phyloP scores from a whole-genome alignment of 805 yeast species.

The Candida arabinofermentans region DNA sequence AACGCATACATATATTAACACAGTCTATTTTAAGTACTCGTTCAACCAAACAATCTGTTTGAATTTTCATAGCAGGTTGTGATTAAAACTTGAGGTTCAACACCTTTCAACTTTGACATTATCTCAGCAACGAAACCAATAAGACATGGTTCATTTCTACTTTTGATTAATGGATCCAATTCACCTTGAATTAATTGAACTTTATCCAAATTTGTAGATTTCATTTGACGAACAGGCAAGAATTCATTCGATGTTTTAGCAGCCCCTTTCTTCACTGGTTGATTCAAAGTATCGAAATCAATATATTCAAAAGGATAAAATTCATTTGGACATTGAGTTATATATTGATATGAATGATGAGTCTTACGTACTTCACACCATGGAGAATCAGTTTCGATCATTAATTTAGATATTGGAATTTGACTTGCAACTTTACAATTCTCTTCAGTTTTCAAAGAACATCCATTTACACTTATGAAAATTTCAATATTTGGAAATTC shows the following conservation, averaged over 20 bases:
- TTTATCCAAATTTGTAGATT: neutral
- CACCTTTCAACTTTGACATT: slow-evolving; percentile 46
- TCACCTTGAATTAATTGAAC: slow-evolving; percentile 45
- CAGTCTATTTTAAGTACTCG: too few relatives aligned
- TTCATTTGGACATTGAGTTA: slow-evolving; percentile 53
- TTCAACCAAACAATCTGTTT: slow-evolving; percentile 38
- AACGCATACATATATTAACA: too few relatives aligned
- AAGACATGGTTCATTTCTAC: slow-evolving; percentile 90
- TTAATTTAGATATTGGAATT: slow-evolving; percentile 66
- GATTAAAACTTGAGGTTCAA: slow-evolving; percentile 41
- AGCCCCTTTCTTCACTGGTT: neutral
- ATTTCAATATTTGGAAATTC: slow-evolving; percentile 30
- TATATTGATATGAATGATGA: slow-evolving; percentile 64
- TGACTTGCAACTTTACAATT: slow-evolving; percentile 59
- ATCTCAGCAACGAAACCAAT: slow-evolving; percentile 77
- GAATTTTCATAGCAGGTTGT: slow-evolving; percentile 51
- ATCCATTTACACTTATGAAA: slow-evolving; percentile 85
- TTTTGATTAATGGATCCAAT: slow-evolving; percentile 55
- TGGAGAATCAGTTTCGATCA: slow-evolving; percentile 96
- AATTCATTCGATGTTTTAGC: neutral
- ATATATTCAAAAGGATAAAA: slow-evolving; percentile 43
- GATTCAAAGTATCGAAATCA: slow-evolving; percentile 7
- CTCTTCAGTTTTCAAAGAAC: slow-evolving; percentile 78
- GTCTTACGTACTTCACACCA: slow-evolving; percentile 94
- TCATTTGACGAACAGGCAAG: neutral